Conservation (phyloP, 306 rosid species). For the Lathyrus sativus region DNA sequence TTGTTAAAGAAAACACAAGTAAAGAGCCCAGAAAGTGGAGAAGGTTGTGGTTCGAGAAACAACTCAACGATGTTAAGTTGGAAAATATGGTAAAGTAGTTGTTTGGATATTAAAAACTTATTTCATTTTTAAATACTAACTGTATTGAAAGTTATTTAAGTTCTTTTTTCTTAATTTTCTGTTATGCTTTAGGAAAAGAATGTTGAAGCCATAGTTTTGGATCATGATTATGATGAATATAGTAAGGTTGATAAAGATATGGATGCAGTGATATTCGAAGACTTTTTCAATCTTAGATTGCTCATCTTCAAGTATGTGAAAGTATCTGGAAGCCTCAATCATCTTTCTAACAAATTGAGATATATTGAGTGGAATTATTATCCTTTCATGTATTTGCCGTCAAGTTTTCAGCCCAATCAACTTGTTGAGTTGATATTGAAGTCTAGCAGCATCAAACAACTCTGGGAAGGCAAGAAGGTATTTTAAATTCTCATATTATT, state of each 20-base stretch:
- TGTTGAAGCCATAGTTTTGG: neutral
- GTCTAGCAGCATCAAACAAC: neutral
- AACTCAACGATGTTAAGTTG: too few relatives aligned
- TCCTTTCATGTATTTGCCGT: constrained; percentile 5
- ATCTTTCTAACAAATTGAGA: neutral
- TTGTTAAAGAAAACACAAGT: too few relatives aligned
- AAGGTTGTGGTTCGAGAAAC: too few relatives aligned
- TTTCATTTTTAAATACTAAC: too few relatives aligned
- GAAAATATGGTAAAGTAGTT: too few relatives aligned
- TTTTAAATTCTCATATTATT: neutral
- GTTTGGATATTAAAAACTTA: too few relatives aligned
- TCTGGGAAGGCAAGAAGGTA: constrained; percentile 35
- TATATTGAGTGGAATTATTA: neutral
- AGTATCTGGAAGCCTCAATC: neutral
- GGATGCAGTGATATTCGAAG: neutral
- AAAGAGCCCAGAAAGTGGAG: too few relatives aligned
- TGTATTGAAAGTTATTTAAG: neutral
- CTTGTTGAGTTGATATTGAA: constrained; percentile 20
- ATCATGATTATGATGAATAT: accelerated
- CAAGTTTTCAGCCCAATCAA: constrained; percentile 4
- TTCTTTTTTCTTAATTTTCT: neutral
- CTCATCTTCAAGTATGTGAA: neutral
- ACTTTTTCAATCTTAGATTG: neutral
- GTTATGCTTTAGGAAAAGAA: constrained; percentile 4
- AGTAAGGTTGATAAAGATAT: neutral